A percentile compares a stretch with the other conserved stretches of the same genome.
Evolutionary conservation across 257 asterid species (phyloP).

Genomic region (Solanum neorickii): DNA sequence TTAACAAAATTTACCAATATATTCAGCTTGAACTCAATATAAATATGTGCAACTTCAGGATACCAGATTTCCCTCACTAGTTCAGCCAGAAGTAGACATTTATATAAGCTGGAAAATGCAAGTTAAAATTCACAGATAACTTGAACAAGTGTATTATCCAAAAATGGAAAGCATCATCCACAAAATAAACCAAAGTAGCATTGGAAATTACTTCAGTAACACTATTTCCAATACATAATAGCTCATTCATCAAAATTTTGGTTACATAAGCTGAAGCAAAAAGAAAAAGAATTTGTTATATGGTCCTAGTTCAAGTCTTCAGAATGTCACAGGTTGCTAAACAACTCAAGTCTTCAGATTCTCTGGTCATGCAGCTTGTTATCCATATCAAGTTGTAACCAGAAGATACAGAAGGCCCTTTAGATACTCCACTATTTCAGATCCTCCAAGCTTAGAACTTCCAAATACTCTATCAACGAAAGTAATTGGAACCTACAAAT

Average conservation of each 20-base stretch:
- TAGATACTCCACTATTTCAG: constrained; percentile 85
- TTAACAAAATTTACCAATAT: background rate
- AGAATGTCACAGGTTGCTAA: background rate
- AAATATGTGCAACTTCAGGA: background rate
- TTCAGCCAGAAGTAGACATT: background rate
- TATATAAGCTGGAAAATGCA: background rate
- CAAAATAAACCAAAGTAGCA: background rate
- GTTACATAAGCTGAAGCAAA: background rate
- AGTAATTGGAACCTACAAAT: constrained; percentile 74
- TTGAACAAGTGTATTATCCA: background rate
- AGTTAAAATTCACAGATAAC: background rate
- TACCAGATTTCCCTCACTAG: background rate
- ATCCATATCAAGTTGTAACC: constrained; percentile 51
- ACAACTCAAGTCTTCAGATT: background rate
- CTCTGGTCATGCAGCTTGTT: background rate
- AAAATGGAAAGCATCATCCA: background rate
- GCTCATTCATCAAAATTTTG: background rate
- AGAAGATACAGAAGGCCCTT: constrained; percentile 85
- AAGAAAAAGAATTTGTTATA: background rate
- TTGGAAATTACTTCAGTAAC: background rate
- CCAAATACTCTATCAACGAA: constrained; percentile 94
- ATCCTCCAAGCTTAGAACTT: constrained; percentile 92
- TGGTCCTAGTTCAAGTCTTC: background rate
- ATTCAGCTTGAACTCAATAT: background rate
- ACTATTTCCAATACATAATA: background rate